Percentiles rank a stretch among this genome's conserved stretches.
Conservation (phyloP, 768 basidiomycete genomes). For the Agaricus subrufescens region DNA sequence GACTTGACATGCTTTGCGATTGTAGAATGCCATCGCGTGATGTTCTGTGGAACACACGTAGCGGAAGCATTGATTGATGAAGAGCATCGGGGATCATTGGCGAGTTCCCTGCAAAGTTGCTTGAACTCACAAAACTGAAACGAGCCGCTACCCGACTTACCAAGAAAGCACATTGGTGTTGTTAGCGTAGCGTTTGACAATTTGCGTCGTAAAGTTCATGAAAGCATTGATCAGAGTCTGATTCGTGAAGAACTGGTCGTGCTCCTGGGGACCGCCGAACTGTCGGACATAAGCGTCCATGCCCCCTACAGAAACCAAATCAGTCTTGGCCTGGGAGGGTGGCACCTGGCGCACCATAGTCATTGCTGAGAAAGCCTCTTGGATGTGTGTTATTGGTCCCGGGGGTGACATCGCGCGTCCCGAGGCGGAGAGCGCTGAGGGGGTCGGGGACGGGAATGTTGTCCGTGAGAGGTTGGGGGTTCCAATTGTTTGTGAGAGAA, state of each 20-base stretch:
- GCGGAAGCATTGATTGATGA: slow-evolving; percentile 42
- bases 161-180: slow-evolving; percentile 49
- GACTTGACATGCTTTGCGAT: slow-evolving; percentile 39
- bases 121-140: neutral
- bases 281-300: slow-evolving; percentile 63
- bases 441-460: slow-evolving; percentile 17
- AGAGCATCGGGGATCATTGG: slow-evolving; percentile 66
- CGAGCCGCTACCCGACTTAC: slow-evolving; percentile 21
- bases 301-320: slow-evolving; percentile 35
- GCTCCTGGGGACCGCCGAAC: slow-evolving; percentile 34
- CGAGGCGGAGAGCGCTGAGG: slow-evolving; percentile 14
- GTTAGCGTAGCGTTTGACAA: slow-evolving; percentile 53
- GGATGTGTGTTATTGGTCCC: slow-evolving; percentile 36
- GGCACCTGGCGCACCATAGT: slow-evolving; percentile 42
- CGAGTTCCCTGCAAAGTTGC: slow-evolving; percentile 45
- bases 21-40: slow-evolving; percentile 53
- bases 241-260: slow-evolving; percentile 60
- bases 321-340: slow-evolving; percentile 8
- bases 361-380: slow-evolving; percentile 54
- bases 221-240: slow-evolving; percentile 44
- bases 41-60: slow-evolving; percentile 42
- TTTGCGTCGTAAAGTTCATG: slow-evolving; percentile 49
- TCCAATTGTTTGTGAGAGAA: slow-evolving; percentile 62
- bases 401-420: slow-evolving; percentile 23
- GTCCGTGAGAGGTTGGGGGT: slow-evolving; percentile 33